A percentile compares a stretch with the other conserved stretches of the same genome.
phyloP scores from a whole-genome alignment of 2,329 filamentous ascomycete genomes.

The Seiridium cupressi region DNA sequence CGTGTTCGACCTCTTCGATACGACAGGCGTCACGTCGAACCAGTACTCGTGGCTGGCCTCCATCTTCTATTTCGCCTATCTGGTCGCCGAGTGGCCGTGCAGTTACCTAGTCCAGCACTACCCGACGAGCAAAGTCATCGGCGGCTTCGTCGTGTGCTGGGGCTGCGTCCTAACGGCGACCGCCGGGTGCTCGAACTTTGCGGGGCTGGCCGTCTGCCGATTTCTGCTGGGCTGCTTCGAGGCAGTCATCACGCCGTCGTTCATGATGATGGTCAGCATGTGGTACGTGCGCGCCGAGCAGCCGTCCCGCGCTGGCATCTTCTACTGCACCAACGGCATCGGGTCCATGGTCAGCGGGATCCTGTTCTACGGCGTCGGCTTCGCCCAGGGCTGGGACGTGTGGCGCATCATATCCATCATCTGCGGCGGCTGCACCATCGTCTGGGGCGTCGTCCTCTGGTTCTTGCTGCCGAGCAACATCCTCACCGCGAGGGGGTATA shows the following conservation, averaged over 20 bases:
- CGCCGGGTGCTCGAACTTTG: conserved; percentile 38
- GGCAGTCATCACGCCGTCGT: conserved; percentile 44
- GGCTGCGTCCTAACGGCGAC: conserved; percentile 39
- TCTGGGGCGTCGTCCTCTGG: conserved; percentile 37
- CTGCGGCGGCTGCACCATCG: conserved; percentile 39
- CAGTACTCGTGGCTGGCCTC: conserved; percentile 55
- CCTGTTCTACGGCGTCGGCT: conserved; percentile 36
- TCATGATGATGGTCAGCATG: conserved; percentile 49
- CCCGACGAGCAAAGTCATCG: conserved; percentile 32
- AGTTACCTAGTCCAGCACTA: conserved; percentile 32
- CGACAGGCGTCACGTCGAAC: conserved; percentile 42
- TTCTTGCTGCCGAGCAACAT: conserved; percentile 42
- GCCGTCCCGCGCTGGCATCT: conserved; percentile 43
- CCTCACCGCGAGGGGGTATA: conserved; percentile 38
- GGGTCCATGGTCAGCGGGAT: conserved; percentile 34
- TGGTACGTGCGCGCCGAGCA: conserved; percentile 46
- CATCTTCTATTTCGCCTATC: conserved; percentile 50
- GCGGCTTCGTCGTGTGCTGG: conserved; percentile 30
- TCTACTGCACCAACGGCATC: conserved; percentile 38
- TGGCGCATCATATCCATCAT: conserved; percentile 44
- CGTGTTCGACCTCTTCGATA: conserved; percentile 52
- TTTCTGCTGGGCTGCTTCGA: conserved; percentile 47
- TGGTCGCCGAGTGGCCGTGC: conserved; percentile 29
- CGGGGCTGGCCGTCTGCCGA: conserved; percentile 39
- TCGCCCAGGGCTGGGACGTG: conserved; percentile 37